phyloP scores from a whole-genome alignment of 805 yeast species.

The Hanseniaspora guilliermondii region DNA sequence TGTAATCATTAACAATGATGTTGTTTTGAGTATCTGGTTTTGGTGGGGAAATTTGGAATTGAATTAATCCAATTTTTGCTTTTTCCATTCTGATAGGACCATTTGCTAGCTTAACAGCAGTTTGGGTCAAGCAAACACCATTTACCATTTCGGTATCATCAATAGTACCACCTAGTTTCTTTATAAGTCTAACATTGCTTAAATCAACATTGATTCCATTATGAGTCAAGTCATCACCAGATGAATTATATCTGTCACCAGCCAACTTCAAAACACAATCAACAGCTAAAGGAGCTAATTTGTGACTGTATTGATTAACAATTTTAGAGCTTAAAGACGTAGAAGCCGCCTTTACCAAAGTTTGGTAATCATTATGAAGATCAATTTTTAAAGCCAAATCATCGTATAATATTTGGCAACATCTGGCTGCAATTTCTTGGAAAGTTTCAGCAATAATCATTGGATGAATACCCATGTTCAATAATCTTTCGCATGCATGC shows the following conservation, averaged over 20 bases:
- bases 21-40: conserved; percentile 97
- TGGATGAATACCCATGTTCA: conserved; percentile 89
- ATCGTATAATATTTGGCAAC: conserved; percentile 58
- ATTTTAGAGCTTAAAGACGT: conserved; percentile 91
- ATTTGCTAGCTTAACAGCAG: conserved; percentile 77
- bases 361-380: conserved; percentile 60
- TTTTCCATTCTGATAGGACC: conserved; percentile 92
- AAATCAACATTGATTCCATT: conserved; percentile 51
- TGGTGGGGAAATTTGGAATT: conserved; percentile 92
- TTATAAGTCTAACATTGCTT: conserved; percentile 75
- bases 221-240: background rate
- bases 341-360: conserved; percentile 79
- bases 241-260: conserved; percentile 40
- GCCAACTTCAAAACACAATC: conserved; percentile 78
- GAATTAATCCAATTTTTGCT: conserved; percentile 80
- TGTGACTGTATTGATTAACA: conserved; percentile 79
- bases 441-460: conserved; percentile 87
- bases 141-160: conserved; percentile 89
- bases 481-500: conserved; percentile 86
- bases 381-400: conserved; percentile 77
- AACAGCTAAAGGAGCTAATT: conserved; percentile 86
- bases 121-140: conserved; percentile 89
- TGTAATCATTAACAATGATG: conserved; percentile 91
- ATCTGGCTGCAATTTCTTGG: conserved; percentile 74
- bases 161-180: conserved; percentile 94